A percentile compares a stretch with the other conserved stretches of the same genome.
Evolutionary conservation across 192 early-diverging fungal species (phyloP).

Genomic region (Spizellomyces punctatus): DNA sequence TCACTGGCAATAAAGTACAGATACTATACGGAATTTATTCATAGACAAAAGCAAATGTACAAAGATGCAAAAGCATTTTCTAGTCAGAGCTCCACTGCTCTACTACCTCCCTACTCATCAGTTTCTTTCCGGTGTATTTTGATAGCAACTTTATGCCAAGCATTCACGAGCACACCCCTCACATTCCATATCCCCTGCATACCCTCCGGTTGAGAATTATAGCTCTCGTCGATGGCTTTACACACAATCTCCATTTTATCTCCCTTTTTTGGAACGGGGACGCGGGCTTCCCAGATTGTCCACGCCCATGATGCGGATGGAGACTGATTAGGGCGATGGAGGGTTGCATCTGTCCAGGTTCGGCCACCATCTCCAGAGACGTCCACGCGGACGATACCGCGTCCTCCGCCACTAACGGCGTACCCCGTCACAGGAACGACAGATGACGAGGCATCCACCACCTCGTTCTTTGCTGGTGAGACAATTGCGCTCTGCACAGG

Average conservation of each 20-base stretch:
- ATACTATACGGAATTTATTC: too few relatives aligned
- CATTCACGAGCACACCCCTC: conserved; percentile 47
- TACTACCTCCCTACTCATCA: not conserved
- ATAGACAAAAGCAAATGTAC: too few relatives aligned
- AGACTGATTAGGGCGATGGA: not conserved
- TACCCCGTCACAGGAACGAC: conserved; percentile 52
- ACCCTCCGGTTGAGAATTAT: conserved; percentile 83
- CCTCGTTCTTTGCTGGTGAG: conserved; percentile 45
- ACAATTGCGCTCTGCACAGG: conserved; percentile 80
- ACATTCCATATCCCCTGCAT: conserved; percentile 50
- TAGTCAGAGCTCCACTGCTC: not conserved
- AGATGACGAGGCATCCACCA: conserved; percentile 3
- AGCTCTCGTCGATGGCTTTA: conserved; percentile 82
- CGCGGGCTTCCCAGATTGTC: conserved; percentile 76
- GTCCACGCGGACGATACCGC: conserved; percentile 47
- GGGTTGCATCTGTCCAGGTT: conserved; percentile 66
- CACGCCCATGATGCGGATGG: conserved; percentile 69
- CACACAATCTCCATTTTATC: conserved; percentile 65
- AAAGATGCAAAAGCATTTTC: too few relatives aligned
- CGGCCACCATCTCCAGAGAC: conserved; percentile 67
- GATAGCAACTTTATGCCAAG: conserved; percentile 48
- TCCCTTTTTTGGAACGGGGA: conserved; percentile 43
- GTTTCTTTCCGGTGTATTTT: not conserved
- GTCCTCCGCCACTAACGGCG: conserved; percentile 43
- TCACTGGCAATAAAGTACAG: too few relatives aligned